phyloP scores from a whole-genome alignment of 768 basidiomycete genomes.

The Hericium erinaceus region DNA sequence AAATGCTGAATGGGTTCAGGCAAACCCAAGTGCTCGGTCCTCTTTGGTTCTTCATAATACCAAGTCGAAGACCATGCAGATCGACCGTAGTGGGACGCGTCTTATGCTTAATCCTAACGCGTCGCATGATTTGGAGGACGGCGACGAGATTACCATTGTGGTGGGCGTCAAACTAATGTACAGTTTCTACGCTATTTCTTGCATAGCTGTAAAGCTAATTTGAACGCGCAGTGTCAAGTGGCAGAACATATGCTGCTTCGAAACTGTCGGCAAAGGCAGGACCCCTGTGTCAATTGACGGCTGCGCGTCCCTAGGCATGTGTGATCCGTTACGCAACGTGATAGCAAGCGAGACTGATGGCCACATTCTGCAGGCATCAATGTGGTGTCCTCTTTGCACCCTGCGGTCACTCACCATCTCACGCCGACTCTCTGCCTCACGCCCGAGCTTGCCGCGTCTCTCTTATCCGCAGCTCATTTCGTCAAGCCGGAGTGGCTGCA shows the following conservation, averaged over 20 bases:
- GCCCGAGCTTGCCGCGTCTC: constrained; percentile 43
- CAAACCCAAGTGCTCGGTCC: constrained; percentile 39
- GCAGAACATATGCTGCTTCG: constrained; percentile 16
- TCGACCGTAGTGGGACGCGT: constrained; percentile 30
- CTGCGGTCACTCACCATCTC: constrained; percentile 58
- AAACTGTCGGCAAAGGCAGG: constrained; percentile 17
- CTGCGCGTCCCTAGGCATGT: constrained; percentile 38
- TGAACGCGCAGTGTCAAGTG: constrained; percentile 17
- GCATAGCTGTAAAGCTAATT: constrained; percentile 1
- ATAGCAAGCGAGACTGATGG: background rate
- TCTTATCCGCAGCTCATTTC: constrained; percentile 48
- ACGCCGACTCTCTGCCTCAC: constrained; percentile 40
- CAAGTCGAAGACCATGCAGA: constrained; percentile 36
- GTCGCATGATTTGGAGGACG: constrained; percentile 37
- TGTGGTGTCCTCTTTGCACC: constrained; percentile 33
- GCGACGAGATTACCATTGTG: constrained; percentile 43
- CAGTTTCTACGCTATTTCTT: constrained; percentile 15
- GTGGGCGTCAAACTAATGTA: constrained; percentile 37
- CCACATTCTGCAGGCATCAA: constrained; percentile 39
- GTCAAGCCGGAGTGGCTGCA: constrained; percentile 62
- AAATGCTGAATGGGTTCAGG: constrained; percentile 24
- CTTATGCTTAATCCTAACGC: constrained; percentile 29
- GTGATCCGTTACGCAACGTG: background rate
- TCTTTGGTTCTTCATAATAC: constrained; percentile 37
- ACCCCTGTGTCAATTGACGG: constrained; percentile 15